A percentile compares a stretch with the other conserved stretches of the same genome.
phyloP scores from a whole-genome alignment of 139 green algal species.

The Chlamydomonas eustigma region DNA sequence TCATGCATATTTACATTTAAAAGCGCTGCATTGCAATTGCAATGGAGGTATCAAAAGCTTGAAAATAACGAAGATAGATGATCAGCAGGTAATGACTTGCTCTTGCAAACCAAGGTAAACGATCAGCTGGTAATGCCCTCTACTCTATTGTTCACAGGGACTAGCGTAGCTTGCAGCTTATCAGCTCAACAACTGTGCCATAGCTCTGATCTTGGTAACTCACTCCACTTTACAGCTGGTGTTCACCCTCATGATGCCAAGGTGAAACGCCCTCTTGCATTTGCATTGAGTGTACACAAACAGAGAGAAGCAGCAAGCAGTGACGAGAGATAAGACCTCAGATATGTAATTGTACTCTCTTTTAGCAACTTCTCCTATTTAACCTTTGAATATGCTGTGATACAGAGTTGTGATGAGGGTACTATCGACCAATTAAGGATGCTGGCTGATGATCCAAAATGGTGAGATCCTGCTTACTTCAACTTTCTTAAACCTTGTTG shows the following conservation, averaged over 20 bases:
- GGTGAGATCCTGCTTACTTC: not conserved
- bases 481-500: not conserved
- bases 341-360: not conserved
- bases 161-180: no score
- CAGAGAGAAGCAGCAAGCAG: no score
- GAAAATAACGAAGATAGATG: no score
- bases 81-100: not conserved
- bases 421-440: slow-evolving; percentile 45
- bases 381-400: not conserved
- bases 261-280: slow-evolving; percentile 12
- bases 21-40: no score
- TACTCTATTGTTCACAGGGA: not conserved
- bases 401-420: slow-evolving; percentile 20
- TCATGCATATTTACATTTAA: not conserved
- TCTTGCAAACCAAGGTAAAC: not conserved
- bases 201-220: slow-evolving; percentile 32
- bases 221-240: slow-evolving; percentile 69
- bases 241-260: slow-evolving; percentile 78
- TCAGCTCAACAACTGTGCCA: slow-evolving; percentile 27
- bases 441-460: slow-evolving; percentile 42
- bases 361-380: not conserved
- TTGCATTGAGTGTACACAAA: not conserved
- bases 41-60: no score
- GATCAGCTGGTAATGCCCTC: not conserved
- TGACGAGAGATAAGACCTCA: no score